These are phyloP conservation scores for Clathrospora elynae DNA, from an alignment of 2,329 filamentous ascomycete species.

Conservation along the genomic window DNA sequence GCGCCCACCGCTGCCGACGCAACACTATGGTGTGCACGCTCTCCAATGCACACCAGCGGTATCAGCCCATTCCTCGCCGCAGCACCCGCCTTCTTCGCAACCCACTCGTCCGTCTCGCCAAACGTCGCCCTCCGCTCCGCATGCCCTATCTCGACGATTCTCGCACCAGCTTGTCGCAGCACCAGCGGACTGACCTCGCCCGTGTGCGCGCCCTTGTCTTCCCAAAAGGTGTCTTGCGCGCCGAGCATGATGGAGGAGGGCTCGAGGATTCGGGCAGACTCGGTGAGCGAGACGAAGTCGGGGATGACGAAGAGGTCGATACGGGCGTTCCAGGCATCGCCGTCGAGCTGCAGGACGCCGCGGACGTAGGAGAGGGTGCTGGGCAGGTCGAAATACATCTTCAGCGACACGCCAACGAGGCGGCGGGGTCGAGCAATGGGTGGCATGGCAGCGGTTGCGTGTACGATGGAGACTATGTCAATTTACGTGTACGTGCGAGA, in stretches of 20 bases:
- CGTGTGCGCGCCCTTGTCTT: constrained; percentile 74
- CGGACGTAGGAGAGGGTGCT: constrained; percentile 61
- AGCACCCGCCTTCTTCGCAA: constrained; percentile 72
- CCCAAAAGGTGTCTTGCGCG: constrained; percentile 76
- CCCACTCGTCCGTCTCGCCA: constrained; percentile 71
- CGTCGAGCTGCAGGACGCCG: constrained; percentile 51
- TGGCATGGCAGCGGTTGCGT: constrained; percentile 29
- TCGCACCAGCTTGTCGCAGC: constrained; percentile 69
- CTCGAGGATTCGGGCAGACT: constrained; percentile 57
- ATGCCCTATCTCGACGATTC: constrained; percentile 78
- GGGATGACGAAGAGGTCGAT: constrained; percentile 78
- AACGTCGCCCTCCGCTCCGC: constrained; percentile 76
- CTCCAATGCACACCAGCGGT: constrained; percentile 81
- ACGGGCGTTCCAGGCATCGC: constrained; percentile 60
- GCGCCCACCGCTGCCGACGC: constrained; percentile 58
- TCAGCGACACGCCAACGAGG: constrained; percentile 74
- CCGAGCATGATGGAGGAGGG: constrained; percentile 66
- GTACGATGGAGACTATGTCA: neutral
- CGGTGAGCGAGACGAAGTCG: constrained; percentile 72
- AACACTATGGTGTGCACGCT: constrained; percentile 59
- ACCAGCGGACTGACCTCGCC: constrained; percentile 75
- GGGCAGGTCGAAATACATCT: constrained; percentile 77
- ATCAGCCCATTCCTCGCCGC: constrained; percentile 71
- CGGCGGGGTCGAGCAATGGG: constrained; percentile 57
- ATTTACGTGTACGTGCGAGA: neutral